phyloP scores from a whole-genome alignment of 192 early-diverging fungal species.

The Backusella morwellensis region DNA sequence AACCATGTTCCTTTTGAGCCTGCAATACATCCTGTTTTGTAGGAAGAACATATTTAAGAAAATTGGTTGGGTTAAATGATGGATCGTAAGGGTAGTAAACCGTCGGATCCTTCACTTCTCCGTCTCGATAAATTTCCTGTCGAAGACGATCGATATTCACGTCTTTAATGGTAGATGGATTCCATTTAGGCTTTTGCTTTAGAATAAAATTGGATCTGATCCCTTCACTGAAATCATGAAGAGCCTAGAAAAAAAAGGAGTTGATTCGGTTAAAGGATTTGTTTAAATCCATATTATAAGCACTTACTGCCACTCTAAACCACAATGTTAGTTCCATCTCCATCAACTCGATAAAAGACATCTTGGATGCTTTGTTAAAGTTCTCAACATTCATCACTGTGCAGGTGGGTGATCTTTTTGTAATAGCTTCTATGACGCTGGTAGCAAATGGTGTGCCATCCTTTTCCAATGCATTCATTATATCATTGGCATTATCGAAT shows the following conservation, averaged over 20 bases:
- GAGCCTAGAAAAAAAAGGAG: slow-evolving; percentile 29
- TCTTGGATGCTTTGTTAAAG: slow-evolving; percentile 63
- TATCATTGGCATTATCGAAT: slow-evolving; percentile 76
- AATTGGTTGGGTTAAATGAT: slow-evolving; percentile 51
- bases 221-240: slow-evolving; percentile 87
- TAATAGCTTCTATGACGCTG: slow-evolving; percentile 60
- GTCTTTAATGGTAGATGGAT: slow-evolving; percentile 56
- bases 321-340: slow-evolving; percentile 79
- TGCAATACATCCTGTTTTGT: slow-evolving; percentile 58
- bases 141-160: slow-evolving; percentile 36
- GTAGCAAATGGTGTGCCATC: slow-evolving; percentile 71
- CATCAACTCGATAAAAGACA: slow-evolving; percentile 75
- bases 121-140: slow-evolving; percentile 46
- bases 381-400: slow-evolving; percentile 86
- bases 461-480: slow-evolving; percentile 75
- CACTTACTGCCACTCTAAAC: slow-evolving; percentile 61
- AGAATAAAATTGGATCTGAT: slow-evolving; percentile 75
- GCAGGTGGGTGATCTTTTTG: slow-evolving; percentile 77
- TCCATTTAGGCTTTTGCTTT: slow-evolving; percentile 71
- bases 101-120: slow-evolving; percentile 7
- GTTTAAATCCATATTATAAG: not conserved
- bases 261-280: too few species aligned
- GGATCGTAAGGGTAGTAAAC: slow-evolving; percentile 36
- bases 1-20: slow-evolving; percentile 19
- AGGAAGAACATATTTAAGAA: slow-evolving; percentile 56